phyloP scores from a whole-genome alignment of 2,329 filamentous ascomycete species.

The Fusarium aywerte region DNA sequence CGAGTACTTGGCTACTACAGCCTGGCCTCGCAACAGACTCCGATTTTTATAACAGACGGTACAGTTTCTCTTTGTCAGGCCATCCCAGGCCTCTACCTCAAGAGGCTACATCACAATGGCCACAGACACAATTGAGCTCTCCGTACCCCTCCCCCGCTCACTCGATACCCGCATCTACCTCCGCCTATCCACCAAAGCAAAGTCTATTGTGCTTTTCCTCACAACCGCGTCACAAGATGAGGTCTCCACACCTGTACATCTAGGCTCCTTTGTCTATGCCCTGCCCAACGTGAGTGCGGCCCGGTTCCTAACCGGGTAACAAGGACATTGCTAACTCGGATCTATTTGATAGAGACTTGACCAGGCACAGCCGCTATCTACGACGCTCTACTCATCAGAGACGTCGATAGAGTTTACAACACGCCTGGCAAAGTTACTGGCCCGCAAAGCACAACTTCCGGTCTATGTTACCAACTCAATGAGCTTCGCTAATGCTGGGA shows the following conservation, averaged over 20 bases:
- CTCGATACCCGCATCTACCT: conserved; percentile 71
- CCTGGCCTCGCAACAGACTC: neutral
- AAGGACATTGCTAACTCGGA: conserved; percentile 22
- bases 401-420: conserved; percentile 87
- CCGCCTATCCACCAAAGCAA: conserved; percentile 67
- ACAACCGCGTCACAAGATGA: conserved; percentile 68
- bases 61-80: neutral
- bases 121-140: conserved; percentile 56
- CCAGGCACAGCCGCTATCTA: conserved; percentile 74
- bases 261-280: conserved; percentile 94
- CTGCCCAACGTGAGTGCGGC: conserved; percentile 79
- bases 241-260: conserved; percentile 60
- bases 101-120: conserved; percentile 40
- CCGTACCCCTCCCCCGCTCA: conserved; percentile 69
- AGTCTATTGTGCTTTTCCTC: conserved; percentile 69
- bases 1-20: neutral
- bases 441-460: conserved; percentile 75
- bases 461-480: conserved; percentile 94
- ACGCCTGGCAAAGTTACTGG: conserved; percentile 83
- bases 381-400: conserved; percentile 80
- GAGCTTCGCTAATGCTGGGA: conserved; percentile 76
- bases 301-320: conserved; percentile 6
- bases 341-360: conserved; percentile 58
- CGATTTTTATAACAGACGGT: neutral
- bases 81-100: neutral